Evolutionary conservation across 2,329 filamentous ascomycete species (phyloP), one percentile per base, ranked within the genome.

Genomic region (Penicillium aurantiogriseum): DNA sequence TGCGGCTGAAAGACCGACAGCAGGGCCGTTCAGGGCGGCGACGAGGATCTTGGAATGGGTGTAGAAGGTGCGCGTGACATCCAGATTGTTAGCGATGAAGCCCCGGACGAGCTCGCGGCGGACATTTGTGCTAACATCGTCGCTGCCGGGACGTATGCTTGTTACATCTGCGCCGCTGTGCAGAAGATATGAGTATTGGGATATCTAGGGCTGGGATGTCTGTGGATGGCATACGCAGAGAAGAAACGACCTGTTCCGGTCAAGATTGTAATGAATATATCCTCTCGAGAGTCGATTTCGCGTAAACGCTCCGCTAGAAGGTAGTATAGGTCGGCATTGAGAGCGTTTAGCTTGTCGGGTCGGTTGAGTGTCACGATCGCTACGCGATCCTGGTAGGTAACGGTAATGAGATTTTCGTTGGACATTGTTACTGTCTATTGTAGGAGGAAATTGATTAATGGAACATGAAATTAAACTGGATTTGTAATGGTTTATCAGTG

Each of bases 31-130:
- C 64, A 97, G 87, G 0, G 91, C 94, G 0, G 88, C 88, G 59
- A 97, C 84, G 25, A 97, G 89, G 76, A 97, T 89, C 79, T 97
- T 97, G 67, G 92, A 90, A 77, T 97, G 94, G 15, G 87, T 88
- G 80, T 94, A 92, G 80, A 97, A 96, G 67, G 91, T 88, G 67
- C 91, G 88, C 2, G 92, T 94, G 68, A 91, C 84, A 81, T 96
- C 90, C 56, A 97, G 84, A 81, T 97, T 97, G 81, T 89, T 88
- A 65, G 88, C 81, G 11, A 91, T 88, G 76, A 97, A 96, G 70
- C 73, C 79, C 51, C 83, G 81, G 36, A 95, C 83, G 78, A 86
- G 87, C 65, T 85, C 80, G n/a, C 78, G 78, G 60, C 81, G 80
- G 17, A 69, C 71, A 58, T 78, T 76, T 56, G 80, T 76, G 54